Conservation (phyloP, 2,329 filamentous ascomycete species). For the Clonostachys solani region DNA sequence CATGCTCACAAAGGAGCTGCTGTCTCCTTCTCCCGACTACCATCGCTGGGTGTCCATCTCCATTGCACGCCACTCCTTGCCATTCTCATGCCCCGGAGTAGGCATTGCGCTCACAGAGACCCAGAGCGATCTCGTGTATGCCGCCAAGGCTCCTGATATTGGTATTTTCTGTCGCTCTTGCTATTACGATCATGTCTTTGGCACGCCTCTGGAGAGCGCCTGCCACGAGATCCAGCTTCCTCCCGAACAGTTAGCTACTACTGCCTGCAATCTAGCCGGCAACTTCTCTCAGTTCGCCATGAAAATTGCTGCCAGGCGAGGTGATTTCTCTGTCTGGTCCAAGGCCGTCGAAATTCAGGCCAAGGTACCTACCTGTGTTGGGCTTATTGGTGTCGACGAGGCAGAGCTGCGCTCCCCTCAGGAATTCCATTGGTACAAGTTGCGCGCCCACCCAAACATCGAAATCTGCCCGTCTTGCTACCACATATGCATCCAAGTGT, state of each 20-base stretch:
- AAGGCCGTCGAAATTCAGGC: neutral
- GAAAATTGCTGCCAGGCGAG: slow-evolving; percentile 1
- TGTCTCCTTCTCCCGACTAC: no score
- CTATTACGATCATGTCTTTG: slow-evolving; percentile 3
- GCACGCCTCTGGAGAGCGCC: slow-evolving; percentile 2
- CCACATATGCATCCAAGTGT: neutral
- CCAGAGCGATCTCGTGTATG: no score
- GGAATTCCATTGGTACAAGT: neutral
- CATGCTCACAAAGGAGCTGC: no score
- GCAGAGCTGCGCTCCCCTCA: neutral
- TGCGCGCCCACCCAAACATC: slow-evolving; percentile 1
- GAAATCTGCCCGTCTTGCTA: slow-evolving; percentile 5
- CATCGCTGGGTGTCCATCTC: no score
- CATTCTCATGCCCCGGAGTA: no score
- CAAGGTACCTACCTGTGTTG: neutral
- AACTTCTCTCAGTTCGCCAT: slow-evolving; percentile 1
- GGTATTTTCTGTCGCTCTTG: slow-evolving; percentile 3
- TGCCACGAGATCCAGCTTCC: neutral
- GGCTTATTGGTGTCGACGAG: slow-evolving; percentile 4
- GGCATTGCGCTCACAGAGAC: no score
- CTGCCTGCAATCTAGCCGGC: slow-evolving; percentile 1
- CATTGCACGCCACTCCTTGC: no score
- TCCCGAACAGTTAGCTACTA: no score
- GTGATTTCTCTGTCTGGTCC: neutral
- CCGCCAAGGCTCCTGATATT: neutral